These are phyloP conservation scores for Arabidopsis arenosa DNA, from an alignment of 345 rosid species.

Conservation along the genomic window DNA sequence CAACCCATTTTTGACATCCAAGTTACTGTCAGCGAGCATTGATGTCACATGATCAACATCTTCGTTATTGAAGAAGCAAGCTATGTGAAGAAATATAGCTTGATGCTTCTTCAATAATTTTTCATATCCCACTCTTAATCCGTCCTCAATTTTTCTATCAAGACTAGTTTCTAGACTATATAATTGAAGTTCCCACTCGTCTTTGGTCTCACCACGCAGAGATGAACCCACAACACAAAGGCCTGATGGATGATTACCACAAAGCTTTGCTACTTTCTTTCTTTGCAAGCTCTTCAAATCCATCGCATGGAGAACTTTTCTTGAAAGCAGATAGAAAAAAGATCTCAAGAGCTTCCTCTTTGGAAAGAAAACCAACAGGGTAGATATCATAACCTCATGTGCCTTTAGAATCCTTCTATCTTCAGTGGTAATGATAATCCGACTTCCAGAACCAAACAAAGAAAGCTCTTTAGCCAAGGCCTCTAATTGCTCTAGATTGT, in stretches of 20 bases:
- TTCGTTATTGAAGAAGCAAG: not conserved
- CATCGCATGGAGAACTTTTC: not conserved
- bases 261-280: not conserved
- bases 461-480: not conserved
- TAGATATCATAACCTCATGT: not conserved
- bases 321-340: not conserved
- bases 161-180: not conserved
- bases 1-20: conserved; percentile 7
- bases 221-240: not conserved
- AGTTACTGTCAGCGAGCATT: not conserved
- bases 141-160: too few relatives aligned
- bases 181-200: not conserved
- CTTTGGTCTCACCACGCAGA: not conserved
- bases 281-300: not conserved
- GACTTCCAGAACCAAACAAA: not conserved
- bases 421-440: not conserved
- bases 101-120: not conserved
- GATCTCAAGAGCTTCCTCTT: not conserved
- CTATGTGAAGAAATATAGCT: not conserved
- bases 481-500: not conserved
- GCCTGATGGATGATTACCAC: not conserved
- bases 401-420: too few relatives aligned
- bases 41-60: not conserved
- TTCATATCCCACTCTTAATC: not conserved
- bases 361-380: not conserved